Evolutionary conservation across 2,329 filamentous ascomycete species (phyloP).

Genomic region (Penicillium sclerotiorum): DNA sequence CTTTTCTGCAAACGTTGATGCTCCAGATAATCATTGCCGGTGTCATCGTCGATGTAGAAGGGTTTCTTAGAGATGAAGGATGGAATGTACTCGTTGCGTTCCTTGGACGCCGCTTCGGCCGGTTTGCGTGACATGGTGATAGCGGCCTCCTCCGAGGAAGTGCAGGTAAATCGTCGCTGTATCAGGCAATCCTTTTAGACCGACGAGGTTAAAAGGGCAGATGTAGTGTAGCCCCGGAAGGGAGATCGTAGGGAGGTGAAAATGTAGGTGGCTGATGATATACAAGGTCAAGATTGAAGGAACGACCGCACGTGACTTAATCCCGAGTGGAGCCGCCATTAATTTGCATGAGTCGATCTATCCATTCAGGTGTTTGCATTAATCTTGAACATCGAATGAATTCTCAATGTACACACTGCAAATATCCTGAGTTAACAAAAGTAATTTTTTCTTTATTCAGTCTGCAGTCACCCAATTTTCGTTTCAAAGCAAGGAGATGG

Average conservation of each 20-base stretch:
- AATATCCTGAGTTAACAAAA: no score
- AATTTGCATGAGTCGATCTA: not conserved
- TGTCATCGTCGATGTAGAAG: constrained; percentile 84
- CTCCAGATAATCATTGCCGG: constrained; percentile 85
- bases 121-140: constrained; percentile 52
- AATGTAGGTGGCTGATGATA: not conserved
- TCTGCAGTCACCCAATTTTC: no score
- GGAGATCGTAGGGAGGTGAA: not conserved
- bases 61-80: constrained; percentile 97
- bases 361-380: not conserved
- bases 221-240: not conserved
- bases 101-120: constrained; percentile 64
- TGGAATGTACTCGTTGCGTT: constrained; percentile 98
- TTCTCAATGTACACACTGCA: no score
- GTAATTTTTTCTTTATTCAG: no score
- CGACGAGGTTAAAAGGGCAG: not conserved
- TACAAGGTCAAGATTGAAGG: not conserved
- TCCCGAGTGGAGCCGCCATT: not conserved
- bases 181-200: no score
- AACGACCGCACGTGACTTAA: not conserved
- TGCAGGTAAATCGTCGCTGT: not conserved
- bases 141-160: not conserved
- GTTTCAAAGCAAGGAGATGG: no score
- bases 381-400: no score
- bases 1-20: constrained; percentile 84